phyloP scores from a whole-genome alignment of 2,329 filamentous ascomycete species.

The Bimuria novae-zelandiae region DNA sequence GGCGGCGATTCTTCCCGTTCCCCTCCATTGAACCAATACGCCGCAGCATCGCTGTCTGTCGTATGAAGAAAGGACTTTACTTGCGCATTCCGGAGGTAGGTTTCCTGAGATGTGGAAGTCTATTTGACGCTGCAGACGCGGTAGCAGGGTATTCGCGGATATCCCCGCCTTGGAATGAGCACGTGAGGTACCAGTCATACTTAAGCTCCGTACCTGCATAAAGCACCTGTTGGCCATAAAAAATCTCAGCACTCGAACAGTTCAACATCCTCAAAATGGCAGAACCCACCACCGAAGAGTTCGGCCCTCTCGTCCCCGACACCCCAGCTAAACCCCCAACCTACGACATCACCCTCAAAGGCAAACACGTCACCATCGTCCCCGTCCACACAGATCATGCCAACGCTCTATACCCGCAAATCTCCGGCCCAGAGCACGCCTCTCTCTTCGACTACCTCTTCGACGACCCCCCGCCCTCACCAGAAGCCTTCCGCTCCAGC shows the following conservation, averaged over 20 bases:
- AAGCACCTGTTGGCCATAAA: no score
- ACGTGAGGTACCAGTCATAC: neutral
- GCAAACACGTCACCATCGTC: constrained; percentile 10
- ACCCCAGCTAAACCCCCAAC: constrained; percentile 12
- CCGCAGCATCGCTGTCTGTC: no score
- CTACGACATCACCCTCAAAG: constrained; percentile 11
- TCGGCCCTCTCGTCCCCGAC: neutral
- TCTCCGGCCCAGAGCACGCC: constrained; percentile 6
- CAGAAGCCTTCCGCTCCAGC: neutral
- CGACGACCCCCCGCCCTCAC: constrained; percentile 15
- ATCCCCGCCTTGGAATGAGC: neutral
- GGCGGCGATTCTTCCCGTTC: no score
- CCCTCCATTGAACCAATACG: no score
- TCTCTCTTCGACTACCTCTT: constrained; percentile 21
- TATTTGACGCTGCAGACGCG: neutral
- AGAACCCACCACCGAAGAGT: neutral
- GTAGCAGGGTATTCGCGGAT: neutral
- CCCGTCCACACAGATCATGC: constrained; percentile 9
- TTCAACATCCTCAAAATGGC: neutral
- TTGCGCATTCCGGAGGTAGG: no score
- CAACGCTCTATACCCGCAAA: constrained; percentile 4
- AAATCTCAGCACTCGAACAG: no score
- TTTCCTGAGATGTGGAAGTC: no score
- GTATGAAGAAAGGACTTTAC: no score
- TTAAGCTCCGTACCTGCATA: neutral